Evolutionary conservation across 2,329 filamentous ascomycete species (phyloP).

Genomic region (Myriosclerotinia duriaeana): DNA sequence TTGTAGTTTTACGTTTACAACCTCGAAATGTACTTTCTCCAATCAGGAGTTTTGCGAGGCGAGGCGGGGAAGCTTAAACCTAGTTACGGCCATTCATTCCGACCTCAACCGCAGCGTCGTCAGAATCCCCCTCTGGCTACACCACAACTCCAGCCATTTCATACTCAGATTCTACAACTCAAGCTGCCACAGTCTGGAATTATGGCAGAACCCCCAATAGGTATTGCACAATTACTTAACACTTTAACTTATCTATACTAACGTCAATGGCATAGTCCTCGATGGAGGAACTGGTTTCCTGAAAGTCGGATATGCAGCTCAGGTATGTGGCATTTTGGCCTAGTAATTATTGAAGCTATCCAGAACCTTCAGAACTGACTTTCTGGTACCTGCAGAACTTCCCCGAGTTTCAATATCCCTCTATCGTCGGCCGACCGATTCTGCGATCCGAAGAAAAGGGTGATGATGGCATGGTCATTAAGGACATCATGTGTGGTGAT

Average conservation of each 20-base stretch:
- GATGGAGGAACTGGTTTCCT: slow-evolving; percentile 99
- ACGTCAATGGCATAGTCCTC: slow-evolving; percentile 65
- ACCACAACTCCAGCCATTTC: slow-evolving; percentile 23
- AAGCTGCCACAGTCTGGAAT: slow-evolving; percentile 30
- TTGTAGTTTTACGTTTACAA: neutral
- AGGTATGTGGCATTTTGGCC: slow-evolving; percentile 50
- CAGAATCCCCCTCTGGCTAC: slow-evolving; percentile 27
- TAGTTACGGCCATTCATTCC: slow-evolving; percentile 18
- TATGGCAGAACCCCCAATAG: slow-evolving; percentile 43
- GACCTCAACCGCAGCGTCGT: slow-evolving; percentile 31
- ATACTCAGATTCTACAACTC: slow-evolving; percentile 25
- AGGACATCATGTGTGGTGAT: slow-evolving; percentile 99
- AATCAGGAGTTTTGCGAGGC: slow-evolving; percentile 6
- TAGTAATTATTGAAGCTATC: neutral
- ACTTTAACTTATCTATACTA: slow-evolving; percentile 25
- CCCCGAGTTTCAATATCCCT: slow-evolving; percentile 97
- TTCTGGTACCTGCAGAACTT: slow-evolving; percentile 68
- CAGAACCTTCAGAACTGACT: slow-evolving; percentile 18
- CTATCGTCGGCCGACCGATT: slow-evolving; percentile 96
- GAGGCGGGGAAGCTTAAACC: slow-evolving; percentile 21
- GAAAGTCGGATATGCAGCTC: slow-evolving; percentile 97
- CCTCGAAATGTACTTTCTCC: neutral
- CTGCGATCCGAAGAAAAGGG: slow-evolving; percentile 88
- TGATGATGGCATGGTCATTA: slow-evolving; percentile 68
- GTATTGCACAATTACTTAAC: slow-evolving; percentile 28